A percentile compares a stretch with the other conserved stretches of the same genome.
Evolutionary conservation across 2,329 filamentous ascomycete genomes (phyloP).

Genomic region (Fusarium pilosicola): DNA sequence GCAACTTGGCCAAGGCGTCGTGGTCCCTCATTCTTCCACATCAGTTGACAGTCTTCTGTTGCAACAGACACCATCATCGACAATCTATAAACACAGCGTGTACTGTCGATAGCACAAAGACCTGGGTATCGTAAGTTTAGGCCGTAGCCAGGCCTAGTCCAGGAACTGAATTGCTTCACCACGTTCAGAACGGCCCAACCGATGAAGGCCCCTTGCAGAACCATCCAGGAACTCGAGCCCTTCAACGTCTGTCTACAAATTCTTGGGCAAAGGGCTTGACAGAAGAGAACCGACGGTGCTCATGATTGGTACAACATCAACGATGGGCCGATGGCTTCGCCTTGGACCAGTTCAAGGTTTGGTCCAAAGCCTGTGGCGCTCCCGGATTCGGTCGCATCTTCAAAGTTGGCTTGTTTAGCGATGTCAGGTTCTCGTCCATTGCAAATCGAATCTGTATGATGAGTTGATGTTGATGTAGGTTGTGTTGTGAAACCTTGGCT

Average conservation of each 20-base stretch:
- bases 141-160: slow-evolving; percentile 51
- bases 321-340: background rate
- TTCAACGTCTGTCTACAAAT: slow-evolving; percentile 55
- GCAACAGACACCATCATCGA: background rate
- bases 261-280: background rate
- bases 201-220: slow-evolving; percentile 51
- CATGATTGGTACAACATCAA: slow-evolving; percentile 6
- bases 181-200: slow-evolving; percentile 16
- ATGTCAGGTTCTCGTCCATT: slow-evolving; percentile 10
- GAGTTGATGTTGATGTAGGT: background rate
- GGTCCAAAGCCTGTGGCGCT: slow-evolving; percentile 14
- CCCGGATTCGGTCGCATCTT: slow-evolving; percentile 17
- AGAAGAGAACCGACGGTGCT: slow-evolving; percentile 1
- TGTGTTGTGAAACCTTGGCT: background rate
- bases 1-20: background rate
- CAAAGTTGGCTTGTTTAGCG: background rate
- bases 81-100: background rate
- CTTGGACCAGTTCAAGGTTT: slow-evolving; percentile 14
- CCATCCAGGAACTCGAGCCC: background rate
- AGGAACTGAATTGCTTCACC: slow-evolving; percentile 11
- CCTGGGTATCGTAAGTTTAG: slow-evolving; percentile 26
- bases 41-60: background rate
- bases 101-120: background rate
- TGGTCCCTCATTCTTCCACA: background rate
- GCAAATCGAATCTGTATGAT: background rate